phyloP scores from a whole-genome alignment of 345 rosid species.

The Eucalyptus victrix region DNA sequence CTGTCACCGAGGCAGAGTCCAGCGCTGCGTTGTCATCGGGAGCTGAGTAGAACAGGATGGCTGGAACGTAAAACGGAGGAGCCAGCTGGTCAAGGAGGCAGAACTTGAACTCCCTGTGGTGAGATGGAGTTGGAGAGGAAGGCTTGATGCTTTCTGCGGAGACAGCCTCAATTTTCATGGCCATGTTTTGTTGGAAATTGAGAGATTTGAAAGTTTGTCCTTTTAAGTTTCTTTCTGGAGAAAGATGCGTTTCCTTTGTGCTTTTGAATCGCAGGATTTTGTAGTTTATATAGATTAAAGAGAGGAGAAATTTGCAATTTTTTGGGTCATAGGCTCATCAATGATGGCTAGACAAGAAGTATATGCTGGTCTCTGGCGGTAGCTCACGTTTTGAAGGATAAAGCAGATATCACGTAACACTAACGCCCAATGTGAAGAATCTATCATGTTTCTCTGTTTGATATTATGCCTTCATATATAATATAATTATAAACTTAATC shows the following conservation, averaged over 20 bases:
- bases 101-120: not conserved
- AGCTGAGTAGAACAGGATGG: not conserved
- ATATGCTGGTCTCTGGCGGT: not conserved
- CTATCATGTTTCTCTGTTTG: not conserved
- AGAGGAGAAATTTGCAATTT: not conserved
- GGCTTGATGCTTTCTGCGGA: not conserved
- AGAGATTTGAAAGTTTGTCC: not conserved
- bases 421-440: not conserved
- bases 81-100: not conserved
- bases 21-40: not conserved
- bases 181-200: not conserved
- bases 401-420: not conserved
- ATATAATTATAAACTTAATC: too few species aligned
- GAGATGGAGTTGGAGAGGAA: not conserved
- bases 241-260: not conserved
- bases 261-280: not conserved
- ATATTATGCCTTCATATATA: not conserved
- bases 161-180: not conserved
- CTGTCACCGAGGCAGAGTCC: not conserved
- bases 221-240: not conserved
- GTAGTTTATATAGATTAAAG: not conserved
- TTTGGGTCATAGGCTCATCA: not conserved
- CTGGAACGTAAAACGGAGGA: not conserved
- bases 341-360: not conserved
- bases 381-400: not conserved